These are phyloP conservation scores for Termitomyces titanicus DNA, from an alignment of 768 basidiomycete species.

Conservation along the genomic window DNA sequence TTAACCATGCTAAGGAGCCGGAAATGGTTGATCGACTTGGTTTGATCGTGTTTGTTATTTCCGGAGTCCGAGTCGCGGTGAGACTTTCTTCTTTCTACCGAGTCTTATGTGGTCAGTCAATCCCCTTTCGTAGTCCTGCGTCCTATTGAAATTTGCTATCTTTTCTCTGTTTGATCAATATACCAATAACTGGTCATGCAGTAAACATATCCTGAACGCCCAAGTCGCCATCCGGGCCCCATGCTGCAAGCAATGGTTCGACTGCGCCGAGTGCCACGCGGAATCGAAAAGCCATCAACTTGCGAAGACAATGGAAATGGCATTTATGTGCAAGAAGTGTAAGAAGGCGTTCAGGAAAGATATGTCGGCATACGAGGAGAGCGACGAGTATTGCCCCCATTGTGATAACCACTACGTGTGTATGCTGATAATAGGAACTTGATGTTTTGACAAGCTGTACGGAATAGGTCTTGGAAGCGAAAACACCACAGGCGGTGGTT, in stretches of 20 bases:
- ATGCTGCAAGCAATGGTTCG: conserved; percentile 97
- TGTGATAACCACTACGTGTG: conserved; percentile 98
- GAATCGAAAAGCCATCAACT: conserved; percentile 76
- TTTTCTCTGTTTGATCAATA: conserved; percentile 15
- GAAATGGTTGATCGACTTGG: neutral
- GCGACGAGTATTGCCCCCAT: conserved; percentile 97
- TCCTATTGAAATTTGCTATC: neutral
- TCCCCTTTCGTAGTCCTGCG: neutral
- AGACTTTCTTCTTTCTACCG: neutral
- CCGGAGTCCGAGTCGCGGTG: conserved; percentile 6
- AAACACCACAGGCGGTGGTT: conserved; percentile 81
- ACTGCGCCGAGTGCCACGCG: conserved; percentile 94
- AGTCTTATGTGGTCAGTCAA: conserved; percentile 13
- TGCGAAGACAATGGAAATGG: conserved; percentile 68
- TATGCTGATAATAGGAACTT: conserved; percentile 6
- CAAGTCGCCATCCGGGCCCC: conserved; percentile 96
- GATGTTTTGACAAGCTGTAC: neutral
- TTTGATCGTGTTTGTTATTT: conserved; percentile 1
- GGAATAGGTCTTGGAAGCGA: conserved; percentile 83
- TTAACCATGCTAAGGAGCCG: neutral
- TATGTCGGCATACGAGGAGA: conserved; percentile 88
- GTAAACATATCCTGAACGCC: conserved; percentile 95
- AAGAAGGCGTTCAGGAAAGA: conserved; percentile 97
- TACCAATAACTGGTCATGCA: conserved; percentile 31
- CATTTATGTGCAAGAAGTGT: conserved; percentile 45